These are phyloP conservation scores for Irpex sp. DNA, from an alignment of 1,284 basidiomycete species.

Conservation along the genomic window DNA sequence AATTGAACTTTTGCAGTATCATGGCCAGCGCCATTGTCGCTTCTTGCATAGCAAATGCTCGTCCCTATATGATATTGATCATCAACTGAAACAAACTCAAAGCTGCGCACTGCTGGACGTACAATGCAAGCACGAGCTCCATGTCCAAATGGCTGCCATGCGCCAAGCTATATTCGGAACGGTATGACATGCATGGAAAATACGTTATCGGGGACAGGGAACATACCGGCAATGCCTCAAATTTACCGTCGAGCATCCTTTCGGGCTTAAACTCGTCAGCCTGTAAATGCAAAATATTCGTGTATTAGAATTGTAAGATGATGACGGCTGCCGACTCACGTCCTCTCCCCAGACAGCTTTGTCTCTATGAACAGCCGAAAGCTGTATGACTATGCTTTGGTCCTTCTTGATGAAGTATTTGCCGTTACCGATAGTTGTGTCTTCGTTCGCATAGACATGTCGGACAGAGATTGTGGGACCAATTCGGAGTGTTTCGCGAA, in stretches of 20 bases:
- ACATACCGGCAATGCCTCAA: constrained; percentile 38
- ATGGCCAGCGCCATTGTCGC: constrained; percentile 37
- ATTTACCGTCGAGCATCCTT: constrained; percentile 45
- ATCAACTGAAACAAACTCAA: neutral
- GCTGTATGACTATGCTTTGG: constrained; percentile 27
- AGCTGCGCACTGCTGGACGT: constrained; percentile 3
- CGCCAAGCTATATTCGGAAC: constrained; percentile 29
- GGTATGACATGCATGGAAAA: neutral
- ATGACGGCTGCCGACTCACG: constrained; percentile 25
- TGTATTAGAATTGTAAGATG: no score
- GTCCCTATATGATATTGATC: constrained; percentile 23
- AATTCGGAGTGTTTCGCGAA: constrained; percentile 45
- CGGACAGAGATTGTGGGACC: constrained; percentile 37
- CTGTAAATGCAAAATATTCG: constrained; percentile 10
- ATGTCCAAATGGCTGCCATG: constrained; percentile 45
- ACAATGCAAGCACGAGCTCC: constrained; percentile 40
- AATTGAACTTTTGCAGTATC: constrained; percentile 43
- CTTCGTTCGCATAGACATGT: constrained; percentile 30
- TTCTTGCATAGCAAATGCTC: constrained; percentile 49
- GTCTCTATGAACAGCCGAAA: constrained; percentile 37
- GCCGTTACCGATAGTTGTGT: constrained; percentile 34
- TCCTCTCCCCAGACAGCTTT: constrained; percentile 47
- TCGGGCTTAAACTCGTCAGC: constrained; percentile 40
- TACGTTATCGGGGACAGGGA: no score
- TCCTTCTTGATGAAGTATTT: constrained; percentile 39